A percentile compares a stretch with the other conserved stretches of the same genome.
Evolutionary conservation across 1,284 basidiomycete species (phyloP).

Genomic region (Xerocomus minutiporus): DNA sequence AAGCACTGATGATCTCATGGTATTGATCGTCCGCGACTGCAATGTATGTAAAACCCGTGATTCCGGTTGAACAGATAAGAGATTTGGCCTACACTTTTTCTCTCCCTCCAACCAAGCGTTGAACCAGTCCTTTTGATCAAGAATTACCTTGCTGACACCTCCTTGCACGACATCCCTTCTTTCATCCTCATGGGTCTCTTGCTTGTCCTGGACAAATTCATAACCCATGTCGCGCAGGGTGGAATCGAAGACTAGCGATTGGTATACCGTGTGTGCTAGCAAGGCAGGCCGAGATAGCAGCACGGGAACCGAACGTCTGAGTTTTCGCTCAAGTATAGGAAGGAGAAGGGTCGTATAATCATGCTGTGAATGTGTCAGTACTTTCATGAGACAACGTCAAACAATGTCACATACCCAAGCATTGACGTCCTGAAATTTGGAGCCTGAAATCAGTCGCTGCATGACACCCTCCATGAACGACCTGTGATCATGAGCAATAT

Average conservation of each 20-base stretch:
- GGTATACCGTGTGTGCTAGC: slow-evolving; percentile 93
- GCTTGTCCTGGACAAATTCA: slow-evolving; percentile 42
- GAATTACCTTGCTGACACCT: slow-evolving; percentile 76
- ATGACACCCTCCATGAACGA: slow-evolving; percentile 73
- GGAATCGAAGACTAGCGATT: slow-evolving; percentile 85
- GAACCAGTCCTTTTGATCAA: slow-evolving; percentile 86
- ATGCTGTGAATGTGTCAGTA: slow-evolving; percentile 44
- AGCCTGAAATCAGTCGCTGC: slow-evolving; percentile 63
- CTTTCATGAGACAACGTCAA: slow-evolving; percentile 1
- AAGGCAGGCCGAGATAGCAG: slow-evolving; percentile 78
- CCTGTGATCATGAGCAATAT: slow-evolving; percentile 77
- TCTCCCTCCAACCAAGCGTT: slow-evolving; percentile 86
- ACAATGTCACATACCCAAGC: slow-evolving; percentile 60
- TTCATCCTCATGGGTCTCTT: slow-evolving; percentile 34
- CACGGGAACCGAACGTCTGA: slow-evolving; percentile 69
- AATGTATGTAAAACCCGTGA: slow-evolving; percentile 1
- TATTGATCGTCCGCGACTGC: slow-evolving; percentile 78
- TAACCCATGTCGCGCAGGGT: slow-evolving; percentile 77
- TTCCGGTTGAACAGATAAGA: neutral
- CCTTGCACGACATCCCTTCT: slow-evolving; percentile 49
- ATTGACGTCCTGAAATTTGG: slow-evolving; percentile 61
- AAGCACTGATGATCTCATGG: slow-evolving; percentile 72
- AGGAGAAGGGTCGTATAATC: slow-evolving; percentile 75
- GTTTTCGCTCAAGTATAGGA: slow-evolving; percentile 66
- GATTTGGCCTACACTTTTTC: slow-evolving; percentile 65